Conservation (phyloP, 345 rosid genomes). For the Psidium friedrichsthalianum region DNA sequence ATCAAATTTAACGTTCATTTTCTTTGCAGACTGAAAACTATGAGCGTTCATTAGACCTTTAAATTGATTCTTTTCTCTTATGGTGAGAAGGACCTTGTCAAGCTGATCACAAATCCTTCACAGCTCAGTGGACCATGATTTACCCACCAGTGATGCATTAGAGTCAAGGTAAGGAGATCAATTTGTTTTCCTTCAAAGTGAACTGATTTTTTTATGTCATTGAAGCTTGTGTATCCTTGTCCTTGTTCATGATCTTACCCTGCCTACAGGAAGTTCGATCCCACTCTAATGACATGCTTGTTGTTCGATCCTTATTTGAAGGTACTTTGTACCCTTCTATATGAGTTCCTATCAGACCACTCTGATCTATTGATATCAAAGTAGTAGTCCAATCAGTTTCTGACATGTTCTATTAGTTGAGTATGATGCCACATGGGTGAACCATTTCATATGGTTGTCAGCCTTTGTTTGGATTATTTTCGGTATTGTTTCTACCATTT, state of each 20-base stretch:
- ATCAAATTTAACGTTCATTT: not conserved
- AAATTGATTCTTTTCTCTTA: not conserved
- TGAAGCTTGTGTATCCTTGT: not conserved
- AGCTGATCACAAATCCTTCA: constrained; percentile 83
- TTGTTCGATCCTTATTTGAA: constrained; percentile 78
- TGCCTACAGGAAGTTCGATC: constrained; percentile 62
- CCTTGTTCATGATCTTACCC: constrained; percentile 5
- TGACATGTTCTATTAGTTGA: not conserved
- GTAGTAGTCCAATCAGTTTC: not conserved
- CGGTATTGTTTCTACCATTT: not conserved
- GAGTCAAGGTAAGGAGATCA: constrained; percentile 44
- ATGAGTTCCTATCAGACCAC: not conserved
- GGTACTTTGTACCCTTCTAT: constrained; percentile 27
- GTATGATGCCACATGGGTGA: not conserved
- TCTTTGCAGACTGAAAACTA: not conserved
- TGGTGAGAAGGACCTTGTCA: constrained; percentile 69
- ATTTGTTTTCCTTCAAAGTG: constrained; percentile 2
- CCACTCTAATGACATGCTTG: constrained; percentile 76
- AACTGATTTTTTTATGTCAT: not conserved
- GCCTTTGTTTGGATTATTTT: not conserved
- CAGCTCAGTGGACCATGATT: constrained; percentile 79
- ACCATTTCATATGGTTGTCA: not conserved
- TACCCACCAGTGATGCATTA: constrained; percentile 75
- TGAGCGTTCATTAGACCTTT: not conserved
- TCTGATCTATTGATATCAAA: not conserved